Percentiles rank a stretch among this genome's conserved stretches.
Evolutionary conservation across 345 rosid species (phyloP).

Genomic region (Salix koriyanagi): DNA sequence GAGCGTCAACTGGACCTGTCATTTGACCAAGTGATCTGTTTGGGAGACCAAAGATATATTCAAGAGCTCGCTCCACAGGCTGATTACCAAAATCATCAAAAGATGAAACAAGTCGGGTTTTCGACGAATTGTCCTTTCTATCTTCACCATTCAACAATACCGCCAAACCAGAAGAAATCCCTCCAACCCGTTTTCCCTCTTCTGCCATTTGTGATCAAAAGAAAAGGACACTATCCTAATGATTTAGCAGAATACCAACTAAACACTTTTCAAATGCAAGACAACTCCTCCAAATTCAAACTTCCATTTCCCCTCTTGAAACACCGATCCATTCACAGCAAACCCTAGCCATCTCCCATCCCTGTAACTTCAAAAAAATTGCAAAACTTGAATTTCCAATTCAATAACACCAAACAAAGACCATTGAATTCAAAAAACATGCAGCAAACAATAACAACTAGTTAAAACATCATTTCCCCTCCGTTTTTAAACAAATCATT

Average conservation of each 20-base stretch:
- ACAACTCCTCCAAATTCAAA: conserved; percentile 16
- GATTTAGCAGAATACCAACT: conserved; percentile 3
- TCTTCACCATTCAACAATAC: conserved; percentile 64
- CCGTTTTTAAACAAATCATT: not conserved
- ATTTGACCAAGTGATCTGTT: conserved; percentile 53
- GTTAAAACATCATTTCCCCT: not conserved
- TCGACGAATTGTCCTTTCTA: conserved; percentile 45
- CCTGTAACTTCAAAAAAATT: conserved; percentile 14
- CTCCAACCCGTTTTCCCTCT: conserved; percentile 55
- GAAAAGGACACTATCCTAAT: conserved; percentile 4
- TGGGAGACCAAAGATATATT: conserved; percentile 63
- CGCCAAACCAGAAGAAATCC: conserved; percentile 86
- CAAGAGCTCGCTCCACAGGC: conserved; percentile 74
- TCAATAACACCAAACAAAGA: conserved; percentile 14
- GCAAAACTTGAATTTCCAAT: conserved; percentile 2
- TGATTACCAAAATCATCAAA: conserved; percentile 73
- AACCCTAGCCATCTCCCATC: conserved; percentile 10
- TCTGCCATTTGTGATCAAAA: conserved; percentile 65
- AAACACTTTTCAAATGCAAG: conserved; percentile 4
- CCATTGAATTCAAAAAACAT: not conserved
- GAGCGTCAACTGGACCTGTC: conserved; percentile 42
- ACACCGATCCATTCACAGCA: not conserved
- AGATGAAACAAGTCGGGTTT: conserved; percentile 59
- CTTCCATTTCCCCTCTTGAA: not conserved
- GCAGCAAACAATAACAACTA: not conserved